Conservation (phyloP, 2,329 filamentous ascomycete genomes). For the Coniochaeta hoffmannii region DNA sequence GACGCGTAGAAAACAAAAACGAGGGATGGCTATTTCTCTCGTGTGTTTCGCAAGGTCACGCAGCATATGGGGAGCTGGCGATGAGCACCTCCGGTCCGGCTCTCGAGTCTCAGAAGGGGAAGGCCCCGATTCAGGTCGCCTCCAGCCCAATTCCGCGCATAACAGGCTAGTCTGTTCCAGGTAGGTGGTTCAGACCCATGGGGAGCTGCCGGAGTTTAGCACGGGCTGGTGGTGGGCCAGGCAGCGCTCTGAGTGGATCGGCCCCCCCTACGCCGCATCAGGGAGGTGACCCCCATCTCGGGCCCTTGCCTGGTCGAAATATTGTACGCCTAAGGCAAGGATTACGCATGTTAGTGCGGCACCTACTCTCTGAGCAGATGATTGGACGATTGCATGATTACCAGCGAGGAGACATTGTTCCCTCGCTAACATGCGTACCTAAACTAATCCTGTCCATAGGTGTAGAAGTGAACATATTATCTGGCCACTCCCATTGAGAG, state of each 20-base stretch:
- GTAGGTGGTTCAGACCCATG: conserved; percentile 18
- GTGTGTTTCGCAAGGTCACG: neutral
- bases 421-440: too few relatives aligned
- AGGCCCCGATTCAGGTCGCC: conserved; percentile 3
- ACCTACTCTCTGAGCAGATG: too few relatives aligned
- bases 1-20: too few relatives aligned
- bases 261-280: neutral
- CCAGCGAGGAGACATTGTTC: too few relatives aligned
- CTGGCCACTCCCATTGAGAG: neutral
- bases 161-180: conserved; percentile 20
- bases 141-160: conserved; percentile 15
- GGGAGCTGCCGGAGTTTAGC: conserved; percentile 2
- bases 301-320: neutral
- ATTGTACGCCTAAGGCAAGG: too few relatives aligned
- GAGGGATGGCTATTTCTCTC: too few relatives aligned
- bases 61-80: neutral
- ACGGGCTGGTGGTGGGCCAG: conserved; percentile 1
- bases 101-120: conserved; percentile 1
- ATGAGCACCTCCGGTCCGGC: neutral
- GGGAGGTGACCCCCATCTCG: neutral
- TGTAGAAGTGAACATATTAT: neutral
- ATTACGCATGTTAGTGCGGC: too few relatives aligned
- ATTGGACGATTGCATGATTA: too few relatives aligned
- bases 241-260: conserved; percentile 6
- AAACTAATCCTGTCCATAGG: too few relatives aligned